These are phyloP conservation scores for Calonectria naviculata DNA, from an alignment of 2,329 filamentous ascomycete species.

Conservation along the genomic window DNA sequence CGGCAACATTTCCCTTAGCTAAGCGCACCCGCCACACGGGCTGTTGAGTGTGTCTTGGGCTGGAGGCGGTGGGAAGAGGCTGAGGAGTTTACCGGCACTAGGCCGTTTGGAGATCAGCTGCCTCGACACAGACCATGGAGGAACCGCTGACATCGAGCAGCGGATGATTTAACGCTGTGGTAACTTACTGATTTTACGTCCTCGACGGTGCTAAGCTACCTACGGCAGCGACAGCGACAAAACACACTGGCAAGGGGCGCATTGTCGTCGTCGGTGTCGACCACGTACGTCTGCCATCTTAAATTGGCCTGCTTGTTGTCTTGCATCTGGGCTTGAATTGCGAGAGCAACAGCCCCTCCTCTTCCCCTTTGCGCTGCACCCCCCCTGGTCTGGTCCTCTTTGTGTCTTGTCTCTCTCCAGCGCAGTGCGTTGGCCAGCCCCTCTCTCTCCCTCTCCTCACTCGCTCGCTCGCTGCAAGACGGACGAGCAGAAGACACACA, in stretches of 20 bases:
- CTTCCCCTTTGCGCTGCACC: conserved; percentile 12
- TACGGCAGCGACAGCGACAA: neutral
- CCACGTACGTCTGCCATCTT: neutral
- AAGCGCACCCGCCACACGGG: conserved; percentile 28
- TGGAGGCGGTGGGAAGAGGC: conserved; percentile 20
- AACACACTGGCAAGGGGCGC: conserved; percentile 5
- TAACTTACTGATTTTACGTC: neutral
- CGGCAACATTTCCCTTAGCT: conserved; percentile 1
- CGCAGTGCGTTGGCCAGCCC: conserved; percentile 20
- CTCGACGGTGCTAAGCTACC: neutral
- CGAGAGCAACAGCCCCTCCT: conserved; percentile 11
- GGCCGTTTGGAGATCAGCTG: conserved; percentile 33
- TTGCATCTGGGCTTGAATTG: conserved; percentile 5
- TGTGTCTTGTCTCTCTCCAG: conserved; percentile 9
- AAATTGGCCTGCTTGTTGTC: neutral
- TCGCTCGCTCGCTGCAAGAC: conserved; percentile 3
- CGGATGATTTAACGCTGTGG: neutral
- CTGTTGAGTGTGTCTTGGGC: conserved; percentile 11
- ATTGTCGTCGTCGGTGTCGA: conserved; percentile 5
- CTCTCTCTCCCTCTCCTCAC: conserved; percentile 12
- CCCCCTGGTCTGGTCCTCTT: conserved; percentile 4
- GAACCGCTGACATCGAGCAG: conserved; percentile 13
- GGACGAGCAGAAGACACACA: neutral
- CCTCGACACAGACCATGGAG: conserved; percentile 8
- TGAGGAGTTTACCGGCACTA: conserved; percentile 38